phyloP scores from a whole-genome alignment of 169 alveolate genomes.

The Plasmodium sp. region DNA sequence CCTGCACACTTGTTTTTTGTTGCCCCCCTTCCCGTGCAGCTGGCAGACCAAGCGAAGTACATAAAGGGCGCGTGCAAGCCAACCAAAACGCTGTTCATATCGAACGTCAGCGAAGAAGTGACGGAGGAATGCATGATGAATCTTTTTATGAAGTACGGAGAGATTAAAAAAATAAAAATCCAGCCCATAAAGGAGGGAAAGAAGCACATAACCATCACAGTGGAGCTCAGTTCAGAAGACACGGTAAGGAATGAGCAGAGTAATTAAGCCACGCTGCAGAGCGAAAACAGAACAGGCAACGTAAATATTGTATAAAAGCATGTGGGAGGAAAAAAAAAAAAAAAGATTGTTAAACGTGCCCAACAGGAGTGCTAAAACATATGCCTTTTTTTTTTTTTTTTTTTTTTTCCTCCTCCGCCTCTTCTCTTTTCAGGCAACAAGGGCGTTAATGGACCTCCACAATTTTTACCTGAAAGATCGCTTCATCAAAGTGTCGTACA shows the following conservation, averaged over 20 bases:
- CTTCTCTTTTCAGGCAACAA: constrained; percentile 74
- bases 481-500: constrained; percentile 78
- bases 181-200: constrained; percentile 67
- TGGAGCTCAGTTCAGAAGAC: constrained; percentile 59
- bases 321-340: not conserved
- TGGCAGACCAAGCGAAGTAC: constrained; percentile 77
- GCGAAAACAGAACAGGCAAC: not conserved
- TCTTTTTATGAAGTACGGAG: constrained; percentile 73
- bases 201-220: constrained; percentile 21
- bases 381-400: not conserved
- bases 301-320: not conserved
- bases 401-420: not conserved
- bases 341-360: not conserved
- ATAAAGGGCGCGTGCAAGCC: constrained; percentile 82
- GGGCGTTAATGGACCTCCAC: constrained; percentile 81
- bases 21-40: constrained; percentile 11
- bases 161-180: constrained; percentile 53
- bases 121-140: constrained; percentile 74
- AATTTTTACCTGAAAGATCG: constrained; percentile 76
- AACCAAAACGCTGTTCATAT: constrained; percentile 78
- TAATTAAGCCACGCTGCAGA: not conserved
- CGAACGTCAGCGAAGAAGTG: constrained; percentile 77
- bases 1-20: not conserved
- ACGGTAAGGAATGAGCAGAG: not conserved
- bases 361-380: not conserved